Conservation (phyloP, 2,329 filamentous ascomycete genomes). For the Botrytis squamosa region DNA sequence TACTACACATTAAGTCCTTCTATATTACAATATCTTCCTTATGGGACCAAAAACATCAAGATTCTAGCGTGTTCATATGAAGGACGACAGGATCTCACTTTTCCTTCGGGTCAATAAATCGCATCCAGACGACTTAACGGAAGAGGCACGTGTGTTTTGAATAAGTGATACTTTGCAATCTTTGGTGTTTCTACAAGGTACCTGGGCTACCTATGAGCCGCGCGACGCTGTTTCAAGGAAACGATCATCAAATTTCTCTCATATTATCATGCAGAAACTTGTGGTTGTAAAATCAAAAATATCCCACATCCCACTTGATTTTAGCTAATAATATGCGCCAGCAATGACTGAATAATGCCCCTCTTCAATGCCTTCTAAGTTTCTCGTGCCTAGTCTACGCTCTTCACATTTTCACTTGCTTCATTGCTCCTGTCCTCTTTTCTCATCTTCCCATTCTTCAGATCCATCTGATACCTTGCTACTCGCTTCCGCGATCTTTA, state of each 20-base stretch:
- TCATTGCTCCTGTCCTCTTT: neutral
- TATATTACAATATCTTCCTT: constrained; percentile 10
- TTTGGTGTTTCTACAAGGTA: neutral
- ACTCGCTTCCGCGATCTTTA: neutral
- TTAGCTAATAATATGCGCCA: neutral
- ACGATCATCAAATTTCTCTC: neutral
- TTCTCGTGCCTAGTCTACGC: neutral
- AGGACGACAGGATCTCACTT: neutral
- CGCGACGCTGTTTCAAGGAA: neutral
- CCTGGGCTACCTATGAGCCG: neutral
- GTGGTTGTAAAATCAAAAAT: neutral
- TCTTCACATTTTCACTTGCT: neutral
- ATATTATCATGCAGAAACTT: neutral
- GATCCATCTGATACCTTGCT: neutral
- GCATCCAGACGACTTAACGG: neutral
- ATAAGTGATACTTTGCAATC: neutral
- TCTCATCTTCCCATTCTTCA: neutral
- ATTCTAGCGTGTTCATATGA: neutral
- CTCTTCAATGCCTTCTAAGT: neutral
- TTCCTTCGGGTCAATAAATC: neutral
- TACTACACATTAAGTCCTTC: constrained; percentile 31
- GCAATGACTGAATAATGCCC: neutral
- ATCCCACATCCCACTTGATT: neutral
- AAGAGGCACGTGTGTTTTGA: neutral
- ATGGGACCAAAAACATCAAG: neutral